Base-by-base conservation (phyloP, 345 rosid genomes). In the Heritiera fomes region DNA sequence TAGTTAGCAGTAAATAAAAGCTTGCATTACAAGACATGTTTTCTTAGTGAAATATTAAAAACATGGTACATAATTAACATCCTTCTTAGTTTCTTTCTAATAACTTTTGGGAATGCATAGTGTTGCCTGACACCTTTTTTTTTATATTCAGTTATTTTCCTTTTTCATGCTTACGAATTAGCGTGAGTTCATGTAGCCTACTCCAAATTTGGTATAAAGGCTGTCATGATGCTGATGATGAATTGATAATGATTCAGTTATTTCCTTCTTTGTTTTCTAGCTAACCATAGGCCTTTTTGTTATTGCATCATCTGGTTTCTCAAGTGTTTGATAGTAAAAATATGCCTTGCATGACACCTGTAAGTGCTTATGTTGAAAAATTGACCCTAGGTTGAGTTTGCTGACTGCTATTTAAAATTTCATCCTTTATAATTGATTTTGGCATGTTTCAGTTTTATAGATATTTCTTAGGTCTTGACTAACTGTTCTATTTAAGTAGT, bases 361-460 rank as follows among this genome's bases (percentile, higher is more conserved):
- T 15, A 17, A 38, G 46, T 38, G 46, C 69, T 64, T 38, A 17
- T 15, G 23, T 64, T 15, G 47, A 28, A 64, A 64, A 40, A 17
- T 7, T 56, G 23, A 58, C 2, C 62, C 62, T 58, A 20, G 10
- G 30, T 11, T 58, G 62, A 58, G 62, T 50, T 58, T 7, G 30
- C 62, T n/a, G 62, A 58, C n/a, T 68, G 73, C 73, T 45, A 68
- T 40, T 46, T 69, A 6, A 34, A n/a, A 3, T 69, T 66, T 30
- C 72, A 6, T 38, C 47, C 6, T 38, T 15, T 10, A 59, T 23
- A 8, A 8, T 34, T 38, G 6, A 10, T 17, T 38, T 64, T 40
- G 69, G 69, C 46, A 34, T 38, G 46, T 38, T 18, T 38, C 6
- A 17, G 23, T n/a, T 1, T 7, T 64, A 7, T 20, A 34, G 28